A percentile compares a stretch with the other conserved stretches of the same genome.
phyloP scores from a whole-genome alignment of 495 filamentous ascomycete species.

The Talaromyces nanjingensis region DNA sequence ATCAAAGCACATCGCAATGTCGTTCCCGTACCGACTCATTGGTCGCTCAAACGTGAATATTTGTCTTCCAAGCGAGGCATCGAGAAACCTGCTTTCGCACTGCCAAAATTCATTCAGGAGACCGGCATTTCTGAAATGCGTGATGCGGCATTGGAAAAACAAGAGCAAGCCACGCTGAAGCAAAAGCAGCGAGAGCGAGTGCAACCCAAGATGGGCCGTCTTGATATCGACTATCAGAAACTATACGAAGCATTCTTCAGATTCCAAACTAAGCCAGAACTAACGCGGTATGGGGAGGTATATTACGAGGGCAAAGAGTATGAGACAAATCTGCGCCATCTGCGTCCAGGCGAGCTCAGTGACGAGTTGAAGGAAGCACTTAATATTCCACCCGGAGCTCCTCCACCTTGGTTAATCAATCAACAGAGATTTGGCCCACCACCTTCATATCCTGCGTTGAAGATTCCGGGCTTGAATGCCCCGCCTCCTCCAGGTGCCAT shows the following conservation, averaged over 20 bases:
- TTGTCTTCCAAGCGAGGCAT: constrained; percentile 92
- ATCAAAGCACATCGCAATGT: constrained; percentile 95
- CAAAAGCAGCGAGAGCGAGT: constrained; percentile 94
- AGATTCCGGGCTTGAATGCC: constrained; percentile 93
- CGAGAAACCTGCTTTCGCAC: constrained; percentile 85
- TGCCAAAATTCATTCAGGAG: constrained; percentile 96
- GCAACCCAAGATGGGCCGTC: constrained; percentile 90
- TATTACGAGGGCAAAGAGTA: constrained; percentile 99
- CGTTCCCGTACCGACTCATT: constrained; percentile 88
- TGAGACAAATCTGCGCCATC: constrained; percentile 86
- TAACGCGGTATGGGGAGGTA: constrained; percentile 93
- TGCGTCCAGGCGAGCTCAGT: constrained; percentile 83
- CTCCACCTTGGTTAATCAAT: constrained; percentile 95
- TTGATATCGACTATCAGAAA: constrained; percentile 97
- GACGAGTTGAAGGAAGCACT: constrained; percentile 88
- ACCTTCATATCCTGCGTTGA: constrained; percentile 85
- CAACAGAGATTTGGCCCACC: constrained; percentile 91
- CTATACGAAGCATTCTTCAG: constrained; percentile 97
- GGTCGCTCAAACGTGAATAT: constrained; percentile 94
- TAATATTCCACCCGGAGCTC: constrained; percentile 88
- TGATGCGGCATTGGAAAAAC: constrained; percentile 92
- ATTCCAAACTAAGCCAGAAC: constrained; percentile 88
- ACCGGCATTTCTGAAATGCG: constrained; percentile 98
- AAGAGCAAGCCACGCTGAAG: constrained; percentile 82
- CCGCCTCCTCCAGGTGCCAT: constrained; percentile 85